Conservation (phyloP, 257 asterid genomes). For the Nicotiana benthamiana region DNA sequence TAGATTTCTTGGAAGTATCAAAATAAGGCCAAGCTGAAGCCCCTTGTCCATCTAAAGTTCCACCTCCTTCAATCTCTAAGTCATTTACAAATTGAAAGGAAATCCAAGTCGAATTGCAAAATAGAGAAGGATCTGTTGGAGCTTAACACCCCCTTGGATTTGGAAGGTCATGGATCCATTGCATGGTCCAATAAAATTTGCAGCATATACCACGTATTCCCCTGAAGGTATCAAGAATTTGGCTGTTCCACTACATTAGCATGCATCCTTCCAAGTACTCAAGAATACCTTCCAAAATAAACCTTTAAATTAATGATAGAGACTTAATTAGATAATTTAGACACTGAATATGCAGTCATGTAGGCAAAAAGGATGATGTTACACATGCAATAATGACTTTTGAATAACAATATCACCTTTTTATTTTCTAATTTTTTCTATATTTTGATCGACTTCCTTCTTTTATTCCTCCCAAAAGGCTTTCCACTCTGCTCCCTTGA, state of each 20-base stretch:
- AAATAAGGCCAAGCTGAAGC: not conserved
- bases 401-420: not conserved
- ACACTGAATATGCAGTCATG: not conserved
- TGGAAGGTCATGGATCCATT: not conserved
- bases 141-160: constrained; percentile 1
- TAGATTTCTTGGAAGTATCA: not conserved
- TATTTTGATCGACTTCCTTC: no score
- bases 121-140: constrained; percentile 4
- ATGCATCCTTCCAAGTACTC: not conserved
- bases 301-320: not conserved
- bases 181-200: not conserved
- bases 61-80: not conserved
- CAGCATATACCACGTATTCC: not conserved
- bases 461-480: no score
- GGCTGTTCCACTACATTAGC: not conserved
- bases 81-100: not conserved
- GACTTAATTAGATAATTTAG: not conserved
- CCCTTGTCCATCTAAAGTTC: constrained; percentile 11
- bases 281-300: not conserved
- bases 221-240: not conserved
- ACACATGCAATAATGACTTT: not conserved
- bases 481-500: no score
- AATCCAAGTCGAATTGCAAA: not conserved
- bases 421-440: no score
- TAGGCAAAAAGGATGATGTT: not conserved